Evolutionary conservation across 352 stramenopile species (phyloP).

Genomic region (Phytophthora pseudosyringae): DNA sequence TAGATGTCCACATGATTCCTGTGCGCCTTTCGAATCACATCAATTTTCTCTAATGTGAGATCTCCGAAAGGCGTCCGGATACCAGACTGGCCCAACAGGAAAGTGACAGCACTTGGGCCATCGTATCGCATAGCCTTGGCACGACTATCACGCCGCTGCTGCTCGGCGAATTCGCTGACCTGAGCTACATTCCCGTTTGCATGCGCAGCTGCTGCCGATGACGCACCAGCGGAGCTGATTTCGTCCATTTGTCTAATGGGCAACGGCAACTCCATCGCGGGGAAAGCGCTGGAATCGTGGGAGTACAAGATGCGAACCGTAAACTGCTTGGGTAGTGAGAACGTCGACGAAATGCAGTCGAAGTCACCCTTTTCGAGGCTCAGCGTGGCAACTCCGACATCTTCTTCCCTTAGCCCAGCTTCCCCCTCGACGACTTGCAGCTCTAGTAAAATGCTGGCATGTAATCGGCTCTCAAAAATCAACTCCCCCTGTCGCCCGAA

Average conservation of each 20-base stretch:
- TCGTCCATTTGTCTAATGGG: slow-evolving; percentile 35
- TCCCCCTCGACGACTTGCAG: slow-evolving; percentile 39
- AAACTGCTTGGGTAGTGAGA: slow-evolving; percentile 75
- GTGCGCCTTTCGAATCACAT: slow-evolving; percentile 66
- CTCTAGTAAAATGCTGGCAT: slow-evolving; percentile 80
- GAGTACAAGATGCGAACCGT: slow-evolving; percentile 59
- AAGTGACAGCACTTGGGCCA: slow-evolving; percentile 67
- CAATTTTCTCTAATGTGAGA: slow-evolving; percentile 83
- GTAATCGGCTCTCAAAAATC: slow-evolving; percentile 79
- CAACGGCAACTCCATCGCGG: slow-evolving; percentile 34
- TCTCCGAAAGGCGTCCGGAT: slow-evolving; percentile 84
- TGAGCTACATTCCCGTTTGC: slow-evolving; percentile 18
- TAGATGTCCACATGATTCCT: slow-evolving; percentile 71
- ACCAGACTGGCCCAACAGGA: slow-evolving; percentile 63
- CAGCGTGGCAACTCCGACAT: slow-evolving; percentile 56
- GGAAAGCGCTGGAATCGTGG: slow-evolving; percentile 60
- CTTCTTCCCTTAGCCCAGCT: slow-evolving; percentile 26
- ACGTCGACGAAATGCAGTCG: slow-evolving; percentile 79
- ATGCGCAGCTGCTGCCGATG: slow-evolving; percentile 8
- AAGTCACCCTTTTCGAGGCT: slow-evolving; percentile 79
- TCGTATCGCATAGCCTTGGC: slow-evolving; percentile 74
- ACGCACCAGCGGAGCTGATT: slow-evolving; percentile 8
- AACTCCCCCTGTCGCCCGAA: slow-evolving; percentile 83
- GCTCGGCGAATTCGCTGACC: slow-evolving; percentile 30
- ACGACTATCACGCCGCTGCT: slow-evolving; percentile 29